Percentiles rank a stretch among this genome's conserved stretches.
phyloP scores from a whole-genome alignment of 129 eudicot genomes.

The Helianthus tuberosus region DNA sequence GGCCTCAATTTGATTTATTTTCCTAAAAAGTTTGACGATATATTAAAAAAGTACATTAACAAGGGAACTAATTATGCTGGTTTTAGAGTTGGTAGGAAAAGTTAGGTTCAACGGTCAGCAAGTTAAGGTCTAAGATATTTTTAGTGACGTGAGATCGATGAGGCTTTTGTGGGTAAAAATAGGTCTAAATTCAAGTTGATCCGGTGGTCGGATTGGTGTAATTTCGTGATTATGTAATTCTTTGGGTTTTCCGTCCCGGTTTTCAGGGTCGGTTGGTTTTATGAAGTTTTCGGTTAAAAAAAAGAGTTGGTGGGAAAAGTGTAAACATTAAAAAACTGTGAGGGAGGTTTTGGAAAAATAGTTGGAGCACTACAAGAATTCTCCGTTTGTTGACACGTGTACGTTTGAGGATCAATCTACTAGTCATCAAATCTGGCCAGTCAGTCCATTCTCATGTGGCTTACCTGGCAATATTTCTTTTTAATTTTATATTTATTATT shows the following conservation, averaged over 20 bases:
- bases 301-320: background rate
- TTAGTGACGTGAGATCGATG: too few species aligned
- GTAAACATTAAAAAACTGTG: background rate
- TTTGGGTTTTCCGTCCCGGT: too few species aligned
- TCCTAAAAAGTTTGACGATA: background rate
- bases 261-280: too few species aligned
- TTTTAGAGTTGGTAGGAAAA: background rate
- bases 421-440: constrained; percentile 32
- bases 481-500: background rate
- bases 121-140: too few species aligned
- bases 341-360: background rate
- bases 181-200: too few species aligned
- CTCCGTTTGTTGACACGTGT: constrained; percentile 50
- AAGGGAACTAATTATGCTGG: background rate
- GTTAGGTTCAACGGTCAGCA: too few species aligned
- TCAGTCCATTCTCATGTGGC: constrained; percentile 19
- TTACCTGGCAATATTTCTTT: constrained; percentile 12
- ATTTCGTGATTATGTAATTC: too few species aligned
- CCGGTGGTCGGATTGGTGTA: too few species aligned
- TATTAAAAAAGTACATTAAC: background rate
- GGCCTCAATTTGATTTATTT: too few species aligned
- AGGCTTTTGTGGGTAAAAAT: too few species aligned
- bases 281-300: too few species aligned
- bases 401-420: constrained; percentile 41
- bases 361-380: background rate